Base-by-base conservation (phyloP, 257 asterid genomes). In the Gentiana dahurica region DNA sequence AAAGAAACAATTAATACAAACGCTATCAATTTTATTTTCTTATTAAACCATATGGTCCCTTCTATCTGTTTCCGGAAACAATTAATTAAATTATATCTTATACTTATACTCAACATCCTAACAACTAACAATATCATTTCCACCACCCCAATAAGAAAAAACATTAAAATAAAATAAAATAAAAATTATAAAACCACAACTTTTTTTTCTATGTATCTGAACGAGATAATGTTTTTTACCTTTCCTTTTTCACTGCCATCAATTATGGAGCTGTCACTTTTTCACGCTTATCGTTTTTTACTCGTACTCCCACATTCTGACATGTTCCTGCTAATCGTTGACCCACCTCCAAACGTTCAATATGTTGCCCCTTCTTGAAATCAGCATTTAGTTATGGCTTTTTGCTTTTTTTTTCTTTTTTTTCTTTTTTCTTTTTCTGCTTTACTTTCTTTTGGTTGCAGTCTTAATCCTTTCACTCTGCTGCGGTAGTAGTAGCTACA, bases 31-130 rank as follows among this genome's bases (percentile, higher is more conserved):
- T 54, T 66, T 59, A n/a, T 56, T 41, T 5, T 34, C 60, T 49
- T 57, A 66, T 48, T 66, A 66, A 38, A 5, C 9, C 6, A 41
- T 5, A 65, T 49, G 57, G 51, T 59, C 68, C 65, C 59, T 34
- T 53, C 72, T 53, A 59, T 52, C 73, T 50, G 70, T 44, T 76
- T 54, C 60, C 67, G 73, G 65, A 79, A 73, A 65, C 79, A 79
- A 77, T 72, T 68, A 79, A 79, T 15, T 73, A 75, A 79, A 76
- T 76, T 73, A 75, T 71, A 59, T 15, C 24, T 15, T 15, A 15
- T 15, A 65, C 75, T 54, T 59, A 44, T 38, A 52, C 45, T 57
- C 51, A 59, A 37, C 36, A 65, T 36, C 64, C 63, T 15, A 15
- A 15, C 24, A 15, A 15, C 24, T 15, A 15, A 15, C 24, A 15